Percentiles rank a stretch among this genome's conserved stretches.
These are phyloP conservation scores for Sclerotiophoma versabilis DNA, from an alignment of 2,329 filamentous ascomycete genomes.

Conservation along the genomic window DNA sequence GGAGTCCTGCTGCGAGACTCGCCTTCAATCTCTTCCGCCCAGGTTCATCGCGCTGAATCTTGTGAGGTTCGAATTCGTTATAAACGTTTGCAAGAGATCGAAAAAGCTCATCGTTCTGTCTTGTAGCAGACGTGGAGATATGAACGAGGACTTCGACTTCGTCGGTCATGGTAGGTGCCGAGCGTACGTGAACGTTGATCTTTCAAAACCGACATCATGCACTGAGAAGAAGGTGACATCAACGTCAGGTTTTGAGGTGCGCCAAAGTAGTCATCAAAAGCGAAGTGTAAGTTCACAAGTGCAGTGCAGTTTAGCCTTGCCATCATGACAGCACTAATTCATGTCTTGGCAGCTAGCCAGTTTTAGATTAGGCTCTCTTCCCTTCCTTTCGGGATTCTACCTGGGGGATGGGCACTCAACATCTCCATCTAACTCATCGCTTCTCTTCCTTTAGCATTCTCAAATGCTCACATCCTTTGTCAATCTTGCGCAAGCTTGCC, in stretches of 20 bases:
- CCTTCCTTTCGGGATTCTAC: no score
- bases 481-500: no score
- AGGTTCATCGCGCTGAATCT: not conserved
- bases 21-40: not conserved
- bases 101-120: constrained; percentile 52
- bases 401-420: no score
- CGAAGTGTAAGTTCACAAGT: not conserved
- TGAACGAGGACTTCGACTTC: constrained; percentile 57
- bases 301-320: not conserved
- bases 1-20: not conserved
- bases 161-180: constrained; percentile 37
- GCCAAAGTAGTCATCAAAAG: not conserved
- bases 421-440: no score
- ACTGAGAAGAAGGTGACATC: not conserved
- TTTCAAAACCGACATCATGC: constrained; percentile 19
- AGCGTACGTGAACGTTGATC: constrained; percentile 1
- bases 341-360: not conserved
- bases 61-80: constrained; percentile 41
- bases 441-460: no score
- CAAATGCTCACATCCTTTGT: no score
- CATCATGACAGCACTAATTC: not conserved
- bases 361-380: not conserved
- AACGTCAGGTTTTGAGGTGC: not conserved
- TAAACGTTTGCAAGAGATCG: constrained; percentile 52
- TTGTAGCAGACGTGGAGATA: constrained; percentile 53